Evolutionary conservation across 768 basidiomycete genomes (phyloP).

Genomic region (Xanthoconium stramineum): DNA sequence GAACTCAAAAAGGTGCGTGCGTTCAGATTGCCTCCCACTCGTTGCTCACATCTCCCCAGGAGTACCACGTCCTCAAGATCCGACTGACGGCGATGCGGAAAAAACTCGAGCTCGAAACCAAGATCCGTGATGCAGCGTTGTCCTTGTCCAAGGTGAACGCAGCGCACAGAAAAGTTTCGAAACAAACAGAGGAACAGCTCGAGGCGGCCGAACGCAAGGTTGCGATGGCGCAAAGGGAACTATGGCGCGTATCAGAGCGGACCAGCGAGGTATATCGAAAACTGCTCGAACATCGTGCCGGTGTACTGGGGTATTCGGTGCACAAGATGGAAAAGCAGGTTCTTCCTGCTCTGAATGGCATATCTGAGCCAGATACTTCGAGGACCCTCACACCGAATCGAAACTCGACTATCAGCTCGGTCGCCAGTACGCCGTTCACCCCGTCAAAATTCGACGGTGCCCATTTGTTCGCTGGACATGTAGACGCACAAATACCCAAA

Average conservation of each 20-base stretch:
- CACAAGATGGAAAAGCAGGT: slow-evolving; percentile 62
- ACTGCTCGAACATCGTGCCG: slow-evolving; percentile 80
- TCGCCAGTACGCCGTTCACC: slow-evolving; percentile 40
- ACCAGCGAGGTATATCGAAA: slow-evolving; percentile 58
- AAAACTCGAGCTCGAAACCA: slow-evolving; percentile 78
- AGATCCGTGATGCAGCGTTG: slow-evolving; percentile 82
- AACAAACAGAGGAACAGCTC: slow-evolving; percentile 68
- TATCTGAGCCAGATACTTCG: slow-evolving; percentile 39
- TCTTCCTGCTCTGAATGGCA: slow-evolving; percentile 27
- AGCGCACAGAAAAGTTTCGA: slow-evolving; percentile 52
- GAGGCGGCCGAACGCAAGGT: slow-evolving; percentile 73
- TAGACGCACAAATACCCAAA: slow-evolving; percentile 53
- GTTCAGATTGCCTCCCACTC: slow-evolving; percentile 19
- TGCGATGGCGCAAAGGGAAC: slow-evolving; percentile 64
- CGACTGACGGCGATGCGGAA: slow-evolving; percentile 64
- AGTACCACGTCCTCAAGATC: slow-evolving; percentile 66
- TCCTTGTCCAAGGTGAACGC: slow-evolving; percentile 70
- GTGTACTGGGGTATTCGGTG: slow-evolving; percentile 71
- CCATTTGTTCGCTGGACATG: slow-evolving; percentile 83
- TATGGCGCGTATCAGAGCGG: slow-evolving; percentile 64
- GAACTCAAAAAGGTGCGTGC: slow-evolving; percentile 60
- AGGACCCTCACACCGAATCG: slow-evolving; percentile 52
- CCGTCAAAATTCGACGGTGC: slow-evolving; percentile 75
- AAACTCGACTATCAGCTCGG: slow-evolving; percentile 51
- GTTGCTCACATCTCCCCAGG: slow-evolving; percentile 41